Percentiles rank a stretch among this genome's conserved stretches.
Evolutionary conservation across 2,329 filamentous ascomycete species (phyloP).

Genomic region (Sordariomycetes sp.): DNA sequence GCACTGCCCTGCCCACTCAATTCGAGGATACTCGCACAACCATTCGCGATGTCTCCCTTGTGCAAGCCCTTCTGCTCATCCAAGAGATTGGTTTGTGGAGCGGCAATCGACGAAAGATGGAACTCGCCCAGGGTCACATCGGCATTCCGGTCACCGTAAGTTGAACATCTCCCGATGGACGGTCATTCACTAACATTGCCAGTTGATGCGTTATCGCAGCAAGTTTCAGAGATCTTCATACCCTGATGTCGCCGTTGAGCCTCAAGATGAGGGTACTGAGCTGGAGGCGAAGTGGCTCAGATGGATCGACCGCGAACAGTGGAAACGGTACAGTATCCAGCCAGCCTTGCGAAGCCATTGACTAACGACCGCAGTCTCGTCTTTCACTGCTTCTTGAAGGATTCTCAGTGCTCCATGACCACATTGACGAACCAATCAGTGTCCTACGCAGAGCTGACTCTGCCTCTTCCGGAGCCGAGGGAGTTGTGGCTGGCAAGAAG

Average conservation of each 20-base stretch:
- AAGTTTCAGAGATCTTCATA: slow-evolving; percentile 49
- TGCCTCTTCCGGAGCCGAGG: slow-evolving; percentile 54
- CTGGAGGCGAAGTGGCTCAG: slow-evolving; percentile 56
- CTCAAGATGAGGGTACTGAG: slow-evolving; percentile 43
- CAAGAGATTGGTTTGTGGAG: slow-evolving; percentile 46
- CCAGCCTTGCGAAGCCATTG: not conserved
- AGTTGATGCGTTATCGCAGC: slow-evolving; percentile 47
- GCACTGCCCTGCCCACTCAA: slow-evolving; percentile 15
- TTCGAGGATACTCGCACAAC: slow-evolving; percentile 40
- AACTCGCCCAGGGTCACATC: slow-evolving; percentile 42
- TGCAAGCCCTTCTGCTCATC: slow-evolving; percentile 37
- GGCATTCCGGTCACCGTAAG: slow-evolving; percentile 35
- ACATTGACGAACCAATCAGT: slow-evolving; percentile 55
- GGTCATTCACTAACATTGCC: not conserved
- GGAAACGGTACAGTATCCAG: slow-evolving; percentile 41
- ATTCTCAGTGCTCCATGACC: slow-evolving; percentile 59
- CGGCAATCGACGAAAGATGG: slow-evolving; percentile 45
- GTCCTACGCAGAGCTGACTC: slow-evolving; percentile 58
- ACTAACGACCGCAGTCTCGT: slow-evolving; percentile 36
- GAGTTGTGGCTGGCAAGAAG: slow-evolving; percentile 58
- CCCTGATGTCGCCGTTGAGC: slow-evolving; percentile 36
- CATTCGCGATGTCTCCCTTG: slow-evolving; percentile 25
- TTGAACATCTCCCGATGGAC: not conserved
- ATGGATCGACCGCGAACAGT: slow-evolving; percentile 58
- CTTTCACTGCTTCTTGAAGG: slow-evolving; percentile 55